Evolutionary conservation across 2,329 filamentous ascomycete genomes (phyloP), one percentile per base, ranked within the genome.

Genomic region (Golovinomyces cichoracearum): DNA sequence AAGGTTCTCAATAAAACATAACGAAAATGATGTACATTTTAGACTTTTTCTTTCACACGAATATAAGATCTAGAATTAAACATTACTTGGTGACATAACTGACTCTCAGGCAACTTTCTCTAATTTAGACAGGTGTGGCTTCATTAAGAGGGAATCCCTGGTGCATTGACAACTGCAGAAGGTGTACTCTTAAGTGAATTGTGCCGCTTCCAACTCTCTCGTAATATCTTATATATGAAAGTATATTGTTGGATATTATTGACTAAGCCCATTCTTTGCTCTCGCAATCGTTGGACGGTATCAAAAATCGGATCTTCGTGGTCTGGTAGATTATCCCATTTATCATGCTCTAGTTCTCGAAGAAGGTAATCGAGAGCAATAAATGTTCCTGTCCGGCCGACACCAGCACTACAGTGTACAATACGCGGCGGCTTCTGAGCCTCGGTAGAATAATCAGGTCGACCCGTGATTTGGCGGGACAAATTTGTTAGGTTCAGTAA

Each of bases 341-440:
- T 48, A 1, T 48, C 51, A 17, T 51, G 35, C 5, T 53, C 38
- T 15, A 54, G 40, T 45, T 54, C 53, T 22, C 51, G 38, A 15
- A 53, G 21, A 10, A 55, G 48, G 25, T 54, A 48, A 47, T 55
- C 52, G 1, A 55, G 41, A 17, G 51, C 51, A 13, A 55, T 54
- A 59, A 95, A 95, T 0, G 88, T 86, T 4, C 88, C 88, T 0
- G 88, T 95, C 19, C 88, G 78, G 0, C 88, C 88, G 62, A 90
- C 94, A 0, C 90, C 88, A 2, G 88, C 88, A 47, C 83, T 93
- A 65, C 88, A 95, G 61, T 95, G 88, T 0, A 95, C 85, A 23
- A 95, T 47, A 10, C 53, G 47, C 5, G 52, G 49, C 1, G 22
- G 45, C 26, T 21, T 26, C 23, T 31, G 47, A 22, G n/a, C 48